These are phyloP conservation scores for Phaeolepiota aurea DNA, from an alignment of 768 basidiomycete species.

Conservation along the genomic window DNA sequence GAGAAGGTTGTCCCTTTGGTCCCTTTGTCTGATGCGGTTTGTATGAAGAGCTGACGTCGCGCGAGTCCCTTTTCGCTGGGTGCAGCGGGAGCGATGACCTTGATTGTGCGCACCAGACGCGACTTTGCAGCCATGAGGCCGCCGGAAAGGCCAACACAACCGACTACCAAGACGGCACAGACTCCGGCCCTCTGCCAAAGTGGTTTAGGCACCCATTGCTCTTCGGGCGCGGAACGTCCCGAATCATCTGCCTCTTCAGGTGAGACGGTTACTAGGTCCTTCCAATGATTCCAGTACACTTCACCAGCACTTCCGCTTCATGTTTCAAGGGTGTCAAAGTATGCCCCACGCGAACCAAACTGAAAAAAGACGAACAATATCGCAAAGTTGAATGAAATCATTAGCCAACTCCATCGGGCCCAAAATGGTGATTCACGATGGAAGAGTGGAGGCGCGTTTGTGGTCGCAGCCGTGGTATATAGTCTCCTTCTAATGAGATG, in stretches of 20 bases:
- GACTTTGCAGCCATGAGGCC: not conserved
- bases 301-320: not conserved
- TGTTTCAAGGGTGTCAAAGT: too few relatives aligned
- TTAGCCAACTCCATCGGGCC: not conserved
- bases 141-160: not conserved
- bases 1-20: not conserved
- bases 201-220: not conserved
- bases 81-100: not conserved
- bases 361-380: not conserved
- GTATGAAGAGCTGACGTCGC: slow-evolving; percentile 1
- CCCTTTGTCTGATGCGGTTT: not conserved
- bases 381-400: not conserved
- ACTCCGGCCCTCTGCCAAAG: not conserved
- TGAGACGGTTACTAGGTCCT: not conserved
- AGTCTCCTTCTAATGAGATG: too few relatives aligned
- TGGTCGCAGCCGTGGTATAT: too few relatives aligned
- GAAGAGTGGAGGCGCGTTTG: not conserved
- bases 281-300: not conserved
- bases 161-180: not conserved
- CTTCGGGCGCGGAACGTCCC: not conserved
- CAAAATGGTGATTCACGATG: not conserved
- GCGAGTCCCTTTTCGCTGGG: not conserved
- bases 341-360: too few relatives aligned
- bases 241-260: not conserved
- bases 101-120: not conserved